A percentile compares a stretch with the other conserved stretches of the same genome.
These are phyloP conservation scores for Anastatica hierochuntica DNA, from an alignment of 345 rosid genomes.

Conservation along the genomic window DNA sequence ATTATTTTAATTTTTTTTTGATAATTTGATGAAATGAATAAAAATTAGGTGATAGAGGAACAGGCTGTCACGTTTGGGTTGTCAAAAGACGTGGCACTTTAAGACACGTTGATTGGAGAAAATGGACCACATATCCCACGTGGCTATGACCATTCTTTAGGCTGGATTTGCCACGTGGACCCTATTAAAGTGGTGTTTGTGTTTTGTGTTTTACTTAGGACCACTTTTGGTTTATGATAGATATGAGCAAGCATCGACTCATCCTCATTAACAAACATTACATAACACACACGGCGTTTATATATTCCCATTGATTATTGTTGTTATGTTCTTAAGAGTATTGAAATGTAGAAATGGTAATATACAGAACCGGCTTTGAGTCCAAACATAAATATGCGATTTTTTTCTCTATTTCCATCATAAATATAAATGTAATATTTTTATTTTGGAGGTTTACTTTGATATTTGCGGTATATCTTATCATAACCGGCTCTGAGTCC, in stretches of 20 bases:
- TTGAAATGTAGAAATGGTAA: no score
- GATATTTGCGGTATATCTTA: no score
- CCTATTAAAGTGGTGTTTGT: conserved; percentile 6
- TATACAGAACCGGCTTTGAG: no score
- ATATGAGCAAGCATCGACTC: conserved; percentile 1
- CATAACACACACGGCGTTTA: conserved; percentile 16
- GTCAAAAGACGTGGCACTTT: conserved; percentile 15
- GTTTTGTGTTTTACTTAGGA: conserved; percentile 25
- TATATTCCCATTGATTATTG: not conserved
- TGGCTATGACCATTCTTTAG: conserved; percentile 24
- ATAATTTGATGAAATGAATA: not conserved
- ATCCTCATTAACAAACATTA: conserved; percentile 4
- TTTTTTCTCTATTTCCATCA: no score
- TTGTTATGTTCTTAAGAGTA: no score
- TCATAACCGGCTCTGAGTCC: no score
- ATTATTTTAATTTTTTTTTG: no score
- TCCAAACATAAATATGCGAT: no score
- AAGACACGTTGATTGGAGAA: conserved; percentile 16
- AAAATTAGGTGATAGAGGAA: conserved; percentile 1
- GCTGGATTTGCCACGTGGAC: conserved; percentile 21
- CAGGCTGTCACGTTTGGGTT: conserved; percentile 16
- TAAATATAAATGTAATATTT: no score
- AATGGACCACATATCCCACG: conserved; percentile 26
- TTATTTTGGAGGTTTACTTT: no score
- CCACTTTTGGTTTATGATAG: conserved; percentile 13